Base-by-base conservation (phyloP, 2,329 filamentous ascomycete species). In the Fusarium euwallaceae region DNA sequence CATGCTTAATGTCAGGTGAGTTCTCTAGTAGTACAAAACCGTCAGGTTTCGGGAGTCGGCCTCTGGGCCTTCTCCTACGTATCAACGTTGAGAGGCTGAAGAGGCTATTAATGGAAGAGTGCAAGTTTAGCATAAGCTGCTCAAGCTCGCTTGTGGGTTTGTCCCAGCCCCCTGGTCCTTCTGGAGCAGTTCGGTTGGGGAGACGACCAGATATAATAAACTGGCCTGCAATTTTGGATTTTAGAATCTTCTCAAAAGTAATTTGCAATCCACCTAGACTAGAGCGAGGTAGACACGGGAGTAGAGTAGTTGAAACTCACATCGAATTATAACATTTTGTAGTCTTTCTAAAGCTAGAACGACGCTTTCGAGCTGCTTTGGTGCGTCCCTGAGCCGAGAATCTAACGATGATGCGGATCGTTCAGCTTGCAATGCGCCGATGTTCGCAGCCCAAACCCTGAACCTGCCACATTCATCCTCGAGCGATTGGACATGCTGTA, bases 381-480 rank as follows among this genome's bases (percentile, higher is more conserved):
- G 24, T 7, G 20, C 61, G 12, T 55, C 45, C 14, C 17, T 55
- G 5, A 63, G 61, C 29, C 59, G 34, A 20, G 32, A 48, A 24
- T 61, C 64, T n/a, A 67, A 22, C 10, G 59, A 67, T 2, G n/a
- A 45, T 2, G 36, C 37, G 7, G 32, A 48, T 32, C 29, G n/a
- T 12, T 34, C 16, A n/a, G 36, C 32, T n/a, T 67, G 43, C n/a
- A 67, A 43, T 7, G 64, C 64, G 6, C 64, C 64, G n/a, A 67
- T 51, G 32, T 67, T 67, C 29, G 56, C 24, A 16, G 64, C 64
- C 64, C 64, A 67, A 10, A 67, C 58, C 6, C 22, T 53, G 58
- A 67, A 67, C 9, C 58, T 60, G 17, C 41, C 64, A 7, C 17
- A 43, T 36, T 37, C 34, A n/a, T 67, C 58, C 55, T 61, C 56